Conservation (phyloP, 1,284 basidiomycete species). For the Cutaneotrichosporon sp. region DNA sequence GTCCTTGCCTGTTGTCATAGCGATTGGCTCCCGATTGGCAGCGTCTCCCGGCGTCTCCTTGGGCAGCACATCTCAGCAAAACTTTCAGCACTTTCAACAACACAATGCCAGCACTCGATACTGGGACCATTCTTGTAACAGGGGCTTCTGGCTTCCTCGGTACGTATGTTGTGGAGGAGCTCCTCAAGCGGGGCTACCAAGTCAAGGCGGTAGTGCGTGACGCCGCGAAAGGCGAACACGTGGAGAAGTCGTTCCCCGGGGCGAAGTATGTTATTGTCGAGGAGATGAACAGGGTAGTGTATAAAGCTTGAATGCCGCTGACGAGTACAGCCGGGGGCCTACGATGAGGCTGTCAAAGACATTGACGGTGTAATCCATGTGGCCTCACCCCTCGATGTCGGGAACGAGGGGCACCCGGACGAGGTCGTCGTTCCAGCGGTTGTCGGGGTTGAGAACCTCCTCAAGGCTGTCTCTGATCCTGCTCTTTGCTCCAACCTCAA, state of each 20-base stretch:
- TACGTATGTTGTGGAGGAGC: conserved; percentile 20
- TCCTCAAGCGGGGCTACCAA: conserved; percentile 24
- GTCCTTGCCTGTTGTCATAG: too few species aligned
- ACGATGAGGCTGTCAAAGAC: too few species aligned
- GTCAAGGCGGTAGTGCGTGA: conserved; percentile 58
- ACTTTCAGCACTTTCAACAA: not conserved
- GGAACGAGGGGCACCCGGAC: not conserved
- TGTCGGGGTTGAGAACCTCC: not conserved
- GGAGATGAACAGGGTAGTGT: conserved; percentile 54
- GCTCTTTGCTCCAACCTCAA: not conserved
- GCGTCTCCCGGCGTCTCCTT: too few species aligned
- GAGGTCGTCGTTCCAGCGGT: not conserved
- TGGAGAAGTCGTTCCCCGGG: conserved; percentile 49
- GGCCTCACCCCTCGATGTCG: too few species aligned
- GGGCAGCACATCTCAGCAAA: too few species aligned
- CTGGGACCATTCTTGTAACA: conserved; percentile 47
- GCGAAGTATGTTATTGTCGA: conserved; percentile 52
- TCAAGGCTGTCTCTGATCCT: not conserved
- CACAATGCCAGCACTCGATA: conserved; percentile 49
- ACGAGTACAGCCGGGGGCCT: too few species aligned
- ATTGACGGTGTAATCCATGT: too few species aligned
- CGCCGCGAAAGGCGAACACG: conserved; percentile 52
- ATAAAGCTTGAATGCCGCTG: too few species aligned
- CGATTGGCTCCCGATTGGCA: too few species aligned
- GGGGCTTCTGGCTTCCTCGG: conserved; percentile 21